Percentiles rank a stretch among this genome's conserved stretches.
These are phyloP conservation scores for Melaleuca alternifolia DNA, from an alignment of 345 rosid species.

Conservation along the genomic window DNA sequence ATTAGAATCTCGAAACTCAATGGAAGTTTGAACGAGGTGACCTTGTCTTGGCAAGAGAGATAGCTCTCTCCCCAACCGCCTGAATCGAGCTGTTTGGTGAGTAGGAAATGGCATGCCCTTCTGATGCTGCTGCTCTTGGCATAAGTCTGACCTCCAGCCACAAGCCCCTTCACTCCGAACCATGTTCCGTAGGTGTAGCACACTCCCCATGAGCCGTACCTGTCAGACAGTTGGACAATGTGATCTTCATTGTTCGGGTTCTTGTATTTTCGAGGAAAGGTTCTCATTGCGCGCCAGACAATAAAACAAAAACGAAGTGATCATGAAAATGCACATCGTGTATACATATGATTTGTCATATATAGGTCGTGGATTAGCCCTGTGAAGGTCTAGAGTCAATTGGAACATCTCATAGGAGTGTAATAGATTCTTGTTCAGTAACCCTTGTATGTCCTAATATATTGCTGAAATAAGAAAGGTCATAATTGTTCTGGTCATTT, in stretches of 20 bases:
- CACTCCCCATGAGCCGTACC: constrained; percentile 82
- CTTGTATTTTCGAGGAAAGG: background rate
- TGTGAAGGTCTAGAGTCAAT: background rate
- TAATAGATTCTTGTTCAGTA: background rate
- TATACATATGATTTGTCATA: background rate
- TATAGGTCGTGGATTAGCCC: background rate
- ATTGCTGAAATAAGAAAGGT: background rate
- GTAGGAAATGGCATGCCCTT: constrained; percentile 48
- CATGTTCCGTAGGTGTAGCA: constrained; percentile 79
- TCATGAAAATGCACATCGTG: background rate
- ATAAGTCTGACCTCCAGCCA: constrained; percentile 31
- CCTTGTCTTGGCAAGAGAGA: constrained; percentile 50
- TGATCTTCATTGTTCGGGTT: background rate
- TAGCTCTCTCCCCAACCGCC: constrained; percentile 85
- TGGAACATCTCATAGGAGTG: background rate
- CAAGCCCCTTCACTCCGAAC: constrained; percentile 60
- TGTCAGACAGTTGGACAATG: background rate
- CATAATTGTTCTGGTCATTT: background rate
- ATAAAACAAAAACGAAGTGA: background rate
- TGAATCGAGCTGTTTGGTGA: constrained; percentile 38
- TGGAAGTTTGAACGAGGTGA: background rate
- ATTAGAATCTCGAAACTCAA: background rate
- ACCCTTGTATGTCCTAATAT: background rate
- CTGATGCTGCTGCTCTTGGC: constrained; percentile 18
- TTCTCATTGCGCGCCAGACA: background rate